These are phyloP conservation scores for Solanum etuberosum DNA, from an alignment of 257 asterid genomes.

Conservation along the genomic window DNA sequence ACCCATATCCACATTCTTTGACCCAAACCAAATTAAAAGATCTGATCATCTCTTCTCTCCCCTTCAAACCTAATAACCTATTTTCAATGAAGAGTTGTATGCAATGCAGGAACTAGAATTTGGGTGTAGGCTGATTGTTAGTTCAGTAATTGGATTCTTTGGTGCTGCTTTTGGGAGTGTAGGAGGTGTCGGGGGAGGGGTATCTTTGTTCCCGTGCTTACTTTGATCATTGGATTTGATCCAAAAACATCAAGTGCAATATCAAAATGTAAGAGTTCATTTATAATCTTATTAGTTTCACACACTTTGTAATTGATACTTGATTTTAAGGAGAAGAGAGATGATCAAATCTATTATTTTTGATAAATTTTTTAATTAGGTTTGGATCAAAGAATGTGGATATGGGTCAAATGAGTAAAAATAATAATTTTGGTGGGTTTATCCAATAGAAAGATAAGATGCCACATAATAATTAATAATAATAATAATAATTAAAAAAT, in stretches of 20 bases:
- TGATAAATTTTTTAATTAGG: no score
- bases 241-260: slow-evolving; percentile 51
- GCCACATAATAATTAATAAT: no score
- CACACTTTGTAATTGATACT: not conserved
- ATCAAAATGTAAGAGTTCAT: slow-evolving; percentile 36
- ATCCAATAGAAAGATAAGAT: no score
- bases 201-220: slow-evolving; percentile 50
- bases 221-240: slow-evolving; percentile 44
- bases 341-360: no score
- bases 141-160: slow-evolving; percentile 46
- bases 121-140: slow-evolving; percentile 41
- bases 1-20: no score
- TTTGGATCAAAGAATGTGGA: no score
- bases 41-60: no score
- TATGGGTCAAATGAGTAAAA: no score
- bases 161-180: slow-evolving; percentile 66
- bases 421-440: no score
- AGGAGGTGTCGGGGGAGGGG: slow-evolving; percentile 71
- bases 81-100: not conserved
- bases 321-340: not conserved
- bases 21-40: no score
- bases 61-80: no score
- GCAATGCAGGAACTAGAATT: slow-evolving; percentile 35
- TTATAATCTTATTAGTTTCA: not conserved
- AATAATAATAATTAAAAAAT: no score